Evolutionary conservation across 2,329 filamentous ascomycete genomes (phyloP).

Genomic region (Colletotrichum scovillei): DNA sequence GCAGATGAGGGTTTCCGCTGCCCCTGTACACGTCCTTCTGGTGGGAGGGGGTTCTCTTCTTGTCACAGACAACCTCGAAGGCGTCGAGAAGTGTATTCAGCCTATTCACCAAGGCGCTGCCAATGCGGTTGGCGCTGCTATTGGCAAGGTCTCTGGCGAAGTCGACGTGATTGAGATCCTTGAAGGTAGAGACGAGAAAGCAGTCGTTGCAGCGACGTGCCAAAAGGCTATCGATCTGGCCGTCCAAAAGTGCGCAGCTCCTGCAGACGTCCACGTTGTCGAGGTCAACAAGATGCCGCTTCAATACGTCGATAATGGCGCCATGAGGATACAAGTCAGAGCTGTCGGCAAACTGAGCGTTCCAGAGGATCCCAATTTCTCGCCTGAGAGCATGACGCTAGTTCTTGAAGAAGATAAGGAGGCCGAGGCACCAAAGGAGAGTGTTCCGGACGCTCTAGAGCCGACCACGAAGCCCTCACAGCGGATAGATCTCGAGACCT

Average conservation of each 20-base stretch:
- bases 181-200: slow-evolving; percentile 50
- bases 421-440: slow-evolving; percentile 39
- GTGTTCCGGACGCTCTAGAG: slow-evolving; percentile 43
- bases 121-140: slow-evolving; percentile 71
- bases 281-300: slow-evolving; percentile 57
- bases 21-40: slow-evolving; percentile 62
- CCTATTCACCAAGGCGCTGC: slow-evolving; percentile 66
- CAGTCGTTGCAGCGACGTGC: slow-evolving; percentile 52
- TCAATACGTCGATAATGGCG: slow-evolving; percentile 49
- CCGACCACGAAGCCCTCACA: slow-evolving; percentile 46
- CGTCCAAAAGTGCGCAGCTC: slow-evolving; percentile 7
- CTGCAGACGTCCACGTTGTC: slow-evolving; percentile 53
- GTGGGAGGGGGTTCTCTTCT: slow-evolving; percentile 69
- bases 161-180: slow-evolving; percentile 63
- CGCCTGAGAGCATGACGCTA: slow-evolving; percentile 26
- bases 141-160: slow-evolving; percentile 64
- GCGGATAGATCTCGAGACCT: slow-evolving; percentile 42
- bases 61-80: slow-evolving; percentile 58
- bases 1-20: slow-evolving; percentile 66
- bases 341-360: slow-evolving; percentile 48
- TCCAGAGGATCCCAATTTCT: slow-evolving; percentile 39
- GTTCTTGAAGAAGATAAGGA: slow-evolving; percentile 34
- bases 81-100: slow-evolving; percentile 61
- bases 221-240: slow-evolving; percentile 40
- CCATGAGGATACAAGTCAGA: slow-evolving; percentile 47